Evolutionary conservation across 208 protist species (phyloP).

Genomic region (Trypanosoma theileri): DNA sequence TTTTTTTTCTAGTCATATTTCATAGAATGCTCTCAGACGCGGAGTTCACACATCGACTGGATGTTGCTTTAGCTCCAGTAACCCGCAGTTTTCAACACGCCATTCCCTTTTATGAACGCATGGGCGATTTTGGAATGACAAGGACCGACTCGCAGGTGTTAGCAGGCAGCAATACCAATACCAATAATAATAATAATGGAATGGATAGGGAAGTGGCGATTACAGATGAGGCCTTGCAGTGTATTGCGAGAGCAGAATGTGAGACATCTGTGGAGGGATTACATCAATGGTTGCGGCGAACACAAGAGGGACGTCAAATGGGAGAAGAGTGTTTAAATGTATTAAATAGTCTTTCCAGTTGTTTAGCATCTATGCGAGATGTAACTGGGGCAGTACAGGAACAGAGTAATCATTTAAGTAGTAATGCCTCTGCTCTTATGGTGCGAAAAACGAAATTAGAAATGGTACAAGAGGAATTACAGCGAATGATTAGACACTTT

Average conservation of each 20-base stretch:
- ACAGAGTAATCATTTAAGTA: slow-evolving; percentile 72
- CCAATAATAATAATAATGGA: background rate
- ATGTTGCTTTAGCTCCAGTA: slow-evolving; percentile 50
- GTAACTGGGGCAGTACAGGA: slow-evolving; percentile 73
- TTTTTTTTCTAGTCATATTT: background rate
- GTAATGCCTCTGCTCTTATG: slow-evolving; percentile 74
- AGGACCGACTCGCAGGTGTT: background rate
- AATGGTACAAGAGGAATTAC: slow-evolving; percentile 68
- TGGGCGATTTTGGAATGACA: slow-evolving; percentile 3
- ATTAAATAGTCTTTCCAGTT: slow-evolving; percentile 40
- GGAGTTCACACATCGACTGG: slow-evolving; percentile 36
- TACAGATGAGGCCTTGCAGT: slow-evolving; percentile 16
- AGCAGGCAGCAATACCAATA: background rate
- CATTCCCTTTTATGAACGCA: slow-evolving; percentile 31
- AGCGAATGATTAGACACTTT: slow-evolving; percentile 74
- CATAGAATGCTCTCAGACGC: slow-evolving; percentile 26
- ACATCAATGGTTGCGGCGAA: slow-evolving; percentile 41
- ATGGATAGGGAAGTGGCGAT: slow-evolving; percentile 4
- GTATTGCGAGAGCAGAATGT: slow-evolving; percentile 34
- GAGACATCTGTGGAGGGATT: slow-evolving; percentile 50
- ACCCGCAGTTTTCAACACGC: slow-evolving; percentile 50
- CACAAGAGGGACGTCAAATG: slow-evolving; percentile 37
- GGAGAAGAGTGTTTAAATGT: slow-evolving; percentile 53
- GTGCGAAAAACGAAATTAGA: slow-evolving; percentile 74
- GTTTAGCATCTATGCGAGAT: slow-evolving; percentile 58